Base-by-base conservation (phyloP, 345 rosid genomes). In the Citrus mangshanensis region DNA sequence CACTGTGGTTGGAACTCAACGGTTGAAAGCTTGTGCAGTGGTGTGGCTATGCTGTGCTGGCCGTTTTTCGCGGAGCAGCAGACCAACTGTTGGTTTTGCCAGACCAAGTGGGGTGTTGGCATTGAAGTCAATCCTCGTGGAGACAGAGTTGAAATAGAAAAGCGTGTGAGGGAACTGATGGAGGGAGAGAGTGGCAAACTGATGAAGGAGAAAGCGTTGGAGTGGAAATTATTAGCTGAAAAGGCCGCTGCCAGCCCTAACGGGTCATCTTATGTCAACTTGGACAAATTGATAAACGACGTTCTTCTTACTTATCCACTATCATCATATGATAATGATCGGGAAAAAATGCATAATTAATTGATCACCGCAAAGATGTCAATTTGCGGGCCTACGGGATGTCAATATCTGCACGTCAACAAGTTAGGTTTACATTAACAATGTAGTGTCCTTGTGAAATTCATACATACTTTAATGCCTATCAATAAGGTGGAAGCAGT, bases 121-220 rank as follows among this genome's bases (percentile, higher is more conserved):
- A 27, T 62, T 56, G 81, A 83, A 74, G 65, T 83, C 5, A 46
- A 75, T 6, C 37, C 60, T 10, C 25, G 70, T 7, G 78, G 70
- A 1, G 35, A 61, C 0, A 81, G 82, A 10, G 38, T 30, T 46
- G 82, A 81, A 27, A 74, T 84, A 28, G 80, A 75, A 65, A 49
- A 58, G 21, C 59, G 49, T 4, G 77, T 81, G 28, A 67, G 37
- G 24, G 84, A 78, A 18, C 35, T 84, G 70, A 80, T 80, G 86
- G 71, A 60, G 22, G 80, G 77, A 7, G 75, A 74, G 3, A 60
- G 64, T 30, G 84, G 81, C 1, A 49, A 64, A 56, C 55, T 12
- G 3, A 42, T 81, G 75, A 81, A 65, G 74, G 22, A 69, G 8
- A 70, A 61, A 30, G 77, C 71, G 0, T 10, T 16, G 66, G 80